These are phyloP conservation scores for Skeletonema tropicum DNA, from an alignment of 108 stramenopile genomes.

Conservation along the genomic window DNA sequence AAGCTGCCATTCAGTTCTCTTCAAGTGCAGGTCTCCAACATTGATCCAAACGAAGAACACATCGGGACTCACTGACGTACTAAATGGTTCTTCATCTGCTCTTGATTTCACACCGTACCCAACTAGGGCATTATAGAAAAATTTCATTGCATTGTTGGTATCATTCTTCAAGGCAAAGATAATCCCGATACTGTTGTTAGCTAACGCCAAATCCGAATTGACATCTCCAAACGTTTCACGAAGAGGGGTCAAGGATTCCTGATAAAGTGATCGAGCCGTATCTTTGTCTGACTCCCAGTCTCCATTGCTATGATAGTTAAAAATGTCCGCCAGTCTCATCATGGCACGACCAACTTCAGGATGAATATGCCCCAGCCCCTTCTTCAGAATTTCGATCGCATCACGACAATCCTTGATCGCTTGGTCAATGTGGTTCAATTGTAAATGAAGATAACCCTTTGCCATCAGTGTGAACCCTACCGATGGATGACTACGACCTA, in stretches of 20 bases:
- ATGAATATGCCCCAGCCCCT: conserved; percentile 41
- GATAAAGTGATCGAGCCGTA: conserved; percentile 40
- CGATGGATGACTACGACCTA: conserved; percentile 41
- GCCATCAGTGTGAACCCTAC: conserved; percentile 47
- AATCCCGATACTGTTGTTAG: conserved; percentile 44
- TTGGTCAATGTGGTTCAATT: conserved; percentile 49
- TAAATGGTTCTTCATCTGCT: conserved; percentile 10
- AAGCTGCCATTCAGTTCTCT: conserved; percentile 44
- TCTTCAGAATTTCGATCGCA: conserved; percentile 36
- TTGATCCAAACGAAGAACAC: conserved; percentile 51
- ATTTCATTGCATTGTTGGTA: conserved; percentile 37
- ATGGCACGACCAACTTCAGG: conserved; percentile 40
- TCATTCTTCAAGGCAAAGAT: conserved; percentile 33
- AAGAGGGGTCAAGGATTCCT: conserved; percentile 35
- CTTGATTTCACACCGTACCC: conserved; percentile 44
- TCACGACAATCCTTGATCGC: conserved; percentile 45
- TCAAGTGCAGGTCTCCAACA: conserved; percentile 44
- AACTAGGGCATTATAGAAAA: conserved; percentile 47
- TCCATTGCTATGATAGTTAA: conserved; percentile 28
- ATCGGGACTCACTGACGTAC: conserved; percentile 25
- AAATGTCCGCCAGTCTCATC: conserved; percentile 39
- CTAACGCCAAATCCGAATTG: conserved; percentile 31
- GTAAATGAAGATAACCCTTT: conserved; percentile 41
- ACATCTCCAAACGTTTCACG: conserved; percentile 33
- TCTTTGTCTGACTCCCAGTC: conserved; percentile 26